phyloP scores from a whole-genome alignment of 75 land plant genomes.

The Azolla pinnata region DNA sequence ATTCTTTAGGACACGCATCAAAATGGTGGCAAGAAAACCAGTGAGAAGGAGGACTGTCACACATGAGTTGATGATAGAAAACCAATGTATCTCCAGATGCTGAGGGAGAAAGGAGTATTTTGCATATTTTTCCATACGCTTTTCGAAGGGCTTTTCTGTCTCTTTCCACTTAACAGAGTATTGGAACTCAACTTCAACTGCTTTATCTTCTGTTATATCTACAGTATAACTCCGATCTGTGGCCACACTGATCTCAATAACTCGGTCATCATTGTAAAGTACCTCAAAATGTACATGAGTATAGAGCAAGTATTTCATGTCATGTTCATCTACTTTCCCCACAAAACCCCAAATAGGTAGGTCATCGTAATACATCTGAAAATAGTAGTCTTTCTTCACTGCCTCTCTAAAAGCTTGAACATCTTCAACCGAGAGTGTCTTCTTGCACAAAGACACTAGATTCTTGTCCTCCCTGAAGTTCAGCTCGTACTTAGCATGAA shows the following conservation, averaged over 20 bases:
- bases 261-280: slow-evolving; percentile 52
- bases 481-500: slow-evolving; percentile 51
- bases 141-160: slow-evolving; percentile 37
- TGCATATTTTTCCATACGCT: slow-evolving; percentile 70
- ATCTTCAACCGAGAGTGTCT: slow-evolving; percentile 34
- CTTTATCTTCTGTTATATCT: slow-evolving; percentile 62
- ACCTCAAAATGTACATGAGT: slow-evolving; percentile 64
- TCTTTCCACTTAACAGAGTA: slow-evolving; percentile 63
- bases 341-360: slow-evolving; percentile 87
- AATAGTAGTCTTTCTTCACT: slow-evolving; percentile 66
- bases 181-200: slow-evolving; percentile 48
- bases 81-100: slow-evolving; percentile 76
- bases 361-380: slow-evolving; percentile 95
- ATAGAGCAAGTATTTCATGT: slow-evolving; percentile 40
- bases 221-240: slow-evolving; percentile 47
- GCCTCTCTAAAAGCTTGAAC: slow-evolving; percentile 53
- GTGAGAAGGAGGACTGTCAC: slow-evolving; percentile 66
- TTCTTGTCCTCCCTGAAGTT: slow-evolving; percentile 47
- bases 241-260: slow-evolving; percentile 70
- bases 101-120: slow-evolving; percentile 47
- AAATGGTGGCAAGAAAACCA: slow-evolving; percentile 64
- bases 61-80: slow-evolving; percentile 74
- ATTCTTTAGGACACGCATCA: slow-evolving; percentile 83
- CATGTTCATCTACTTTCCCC: slow-evolving; percentile 53
- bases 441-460: slow-evolving; percentile 38